Conservation (phyloP, 2,329 filamentous ascomycete species). For the Penicillium vulpinum region DNA sequence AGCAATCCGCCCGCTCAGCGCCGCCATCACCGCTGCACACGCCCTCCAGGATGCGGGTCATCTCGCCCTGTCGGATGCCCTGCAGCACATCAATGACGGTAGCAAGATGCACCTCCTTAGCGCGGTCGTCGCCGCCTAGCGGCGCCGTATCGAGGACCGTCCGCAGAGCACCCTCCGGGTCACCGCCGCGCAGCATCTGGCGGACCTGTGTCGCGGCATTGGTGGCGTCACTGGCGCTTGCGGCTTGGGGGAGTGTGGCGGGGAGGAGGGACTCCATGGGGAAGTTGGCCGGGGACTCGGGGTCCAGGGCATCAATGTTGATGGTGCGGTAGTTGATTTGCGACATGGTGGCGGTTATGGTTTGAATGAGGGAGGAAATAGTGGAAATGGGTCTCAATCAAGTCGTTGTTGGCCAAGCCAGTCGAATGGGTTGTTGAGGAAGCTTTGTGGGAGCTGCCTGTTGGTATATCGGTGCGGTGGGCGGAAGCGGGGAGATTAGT, state of each 20-base stretch:
- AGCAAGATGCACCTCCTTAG: conserved; percentile 80
- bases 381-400: background rate
- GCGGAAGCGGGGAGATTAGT: conserved; percentile 19
- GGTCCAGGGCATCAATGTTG: conserved; percentile 88
- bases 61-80: conserved; percentile 93
- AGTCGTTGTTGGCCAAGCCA: background rate
- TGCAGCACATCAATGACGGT: conserved; percentile 92
- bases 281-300: conserved; percentile 89
- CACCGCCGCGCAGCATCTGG: conserved; percentile 82
- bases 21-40: conserved; percentile 79
- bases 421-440: background rate
- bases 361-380: background rate
- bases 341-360: conserved; percentile 37
- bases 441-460: background rate
- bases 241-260: conserved; percentile 65
- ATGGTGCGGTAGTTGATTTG: conserved; percentile 76
- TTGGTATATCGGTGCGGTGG: conserved; percentile 16
- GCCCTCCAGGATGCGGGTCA: conserved; percentile 81
- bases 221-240: conserved; percentile 75
- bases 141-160: conserved; percentile 83
- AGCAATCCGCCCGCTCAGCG: conserved; percentile 79
- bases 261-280: conserved; percentile 81
- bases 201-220: conserved; percentile 76
- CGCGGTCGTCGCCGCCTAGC: conserved; percentile 54
- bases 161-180: conserved; percentile 81